These are phyloP conservation scores for Physcomitrellopsis africana DNA, from an alignment of 225 moss, liverwort and hornwort genomes.

Conservation along the genomic window DNA sequence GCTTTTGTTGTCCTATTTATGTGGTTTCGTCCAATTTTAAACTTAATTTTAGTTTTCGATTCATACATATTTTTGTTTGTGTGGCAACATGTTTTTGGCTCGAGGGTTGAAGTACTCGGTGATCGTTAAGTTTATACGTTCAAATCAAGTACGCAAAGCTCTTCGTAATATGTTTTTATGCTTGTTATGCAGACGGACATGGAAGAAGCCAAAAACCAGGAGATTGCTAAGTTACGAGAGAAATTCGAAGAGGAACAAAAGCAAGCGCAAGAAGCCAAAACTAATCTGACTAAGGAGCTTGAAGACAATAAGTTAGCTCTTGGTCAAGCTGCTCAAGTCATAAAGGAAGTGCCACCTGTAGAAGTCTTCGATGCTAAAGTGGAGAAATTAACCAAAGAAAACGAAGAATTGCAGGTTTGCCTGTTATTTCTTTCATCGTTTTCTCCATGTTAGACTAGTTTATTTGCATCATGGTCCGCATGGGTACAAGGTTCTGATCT, in stretches of 20 bases:
- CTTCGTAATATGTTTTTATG: neutral
- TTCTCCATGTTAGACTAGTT: neutral
- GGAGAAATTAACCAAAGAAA: slow-evolving; percentile 58
- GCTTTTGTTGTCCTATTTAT: neutral
- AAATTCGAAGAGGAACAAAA: slow-evolving; percentile 52
- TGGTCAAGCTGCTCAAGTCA: slow-evolving; percentile 63
- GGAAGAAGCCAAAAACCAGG: slow-evolving; percentile 66
- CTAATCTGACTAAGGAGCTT: slow-evolving; percentile 52
- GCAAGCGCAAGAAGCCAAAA: slow-evolving; percentile 53
- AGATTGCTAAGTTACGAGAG: slow-evolving; percentile 60
- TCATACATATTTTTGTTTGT: no score
- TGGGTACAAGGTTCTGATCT: neutral
- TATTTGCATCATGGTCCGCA: neutral
- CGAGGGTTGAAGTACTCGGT: neutral
- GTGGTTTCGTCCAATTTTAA: neutral
- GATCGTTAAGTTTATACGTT: neutral
- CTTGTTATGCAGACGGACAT: slow-evolving; percentile 50
- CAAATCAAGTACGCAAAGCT: neutral
- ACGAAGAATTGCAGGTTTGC: slow-evolving; percentile 67
- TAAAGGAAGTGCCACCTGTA: slow-evolving; percentile 57
- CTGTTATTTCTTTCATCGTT: slow-evolving; percentile 4
- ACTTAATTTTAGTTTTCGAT: no score
- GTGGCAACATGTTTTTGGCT: neutral
- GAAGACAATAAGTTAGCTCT: slow-evolving; percentile 55
- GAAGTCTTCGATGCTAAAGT: slow-evolving; percentile 70